These are phyloP conservation scores for Fusarium veterinarium DNA, from an alignment of 2,329 filamentous ascomycete genomes.

Conservation along the genomic window DNA sequence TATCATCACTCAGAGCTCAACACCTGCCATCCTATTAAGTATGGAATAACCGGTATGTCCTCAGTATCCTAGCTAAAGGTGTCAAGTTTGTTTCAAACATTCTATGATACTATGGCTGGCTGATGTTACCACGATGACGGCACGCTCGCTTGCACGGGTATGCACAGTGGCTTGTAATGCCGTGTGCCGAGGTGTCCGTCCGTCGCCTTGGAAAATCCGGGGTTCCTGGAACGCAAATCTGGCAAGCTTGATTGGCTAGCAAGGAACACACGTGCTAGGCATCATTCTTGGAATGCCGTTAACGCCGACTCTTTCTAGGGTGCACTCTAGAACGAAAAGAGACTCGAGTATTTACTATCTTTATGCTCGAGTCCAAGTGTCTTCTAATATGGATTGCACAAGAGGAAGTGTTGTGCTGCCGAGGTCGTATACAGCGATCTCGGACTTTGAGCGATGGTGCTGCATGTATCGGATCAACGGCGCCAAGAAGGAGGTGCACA, in stretches of 20 bases:
- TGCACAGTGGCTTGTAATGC: not conserved
- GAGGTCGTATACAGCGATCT: not conserved
- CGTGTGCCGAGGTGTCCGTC: conserved; percentile 13
- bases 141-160: conserved; percentile 9
- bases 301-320: not conserved
- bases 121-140: not conserved
- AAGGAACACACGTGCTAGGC: conserved; percentile 3
- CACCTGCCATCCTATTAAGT: too few species aligned
- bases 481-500: conserved; percentile 10
- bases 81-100: too few species aligned
- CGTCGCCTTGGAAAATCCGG: conserved; percentile 19
- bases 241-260: conserved; percentile 15
- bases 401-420: not conserved
- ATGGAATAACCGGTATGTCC: too few species aligned
- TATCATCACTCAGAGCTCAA: too few species aligned
- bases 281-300: conserved; percentile 28
- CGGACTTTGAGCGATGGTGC: not conserved
- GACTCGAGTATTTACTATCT: not conserved
- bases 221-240: conserved; percentile 25
- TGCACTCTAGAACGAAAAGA: not conserved
- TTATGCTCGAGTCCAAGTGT: not conserved
- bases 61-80: too few species aligned
- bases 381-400: not conserved
- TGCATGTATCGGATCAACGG: conserved; percentile 1
- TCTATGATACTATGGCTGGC: not conserved